These are phyloP conservation scores for Penicillium coffeae DNA, from an alignment of 495 filamentous ascomycete species.

Conservation along the genomic window DNA sequence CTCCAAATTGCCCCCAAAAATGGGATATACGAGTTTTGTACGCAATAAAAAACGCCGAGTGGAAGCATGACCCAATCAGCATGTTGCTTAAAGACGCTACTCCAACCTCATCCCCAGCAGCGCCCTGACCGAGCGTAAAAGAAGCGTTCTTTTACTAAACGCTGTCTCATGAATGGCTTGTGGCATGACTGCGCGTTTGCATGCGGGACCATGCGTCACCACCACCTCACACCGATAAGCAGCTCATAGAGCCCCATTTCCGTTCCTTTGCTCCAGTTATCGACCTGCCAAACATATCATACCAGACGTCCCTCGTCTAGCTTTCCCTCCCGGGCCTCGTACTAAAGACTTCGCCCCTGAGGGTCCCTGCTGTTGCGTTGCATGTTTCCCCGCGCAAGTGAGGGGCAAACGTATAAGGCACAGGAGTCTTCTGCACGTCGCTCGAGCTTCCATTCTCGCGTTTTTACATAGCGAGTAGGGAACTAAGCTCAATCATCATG, in stretches of 20 bases:
- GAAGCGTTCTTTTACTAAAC: too few species aligned
- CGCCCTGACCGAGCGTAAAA: too few species aligned
- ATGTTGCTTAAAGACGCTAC: not conserved
- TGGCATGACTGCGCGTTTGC: constrained; percentile 4
- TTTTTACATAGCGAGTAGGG: not conserved
- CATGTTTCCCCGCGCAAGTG: constrained; percentile 6
- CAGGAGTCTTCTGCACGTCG: constrained; percentile 4
- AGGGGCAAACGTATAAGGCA: constrained; percentile 7
- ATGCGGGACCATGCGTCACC: constrained; percentile 9
- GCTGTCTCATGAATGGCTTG: constrained; percentile 3
- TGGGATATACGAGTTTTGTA: not conserved
- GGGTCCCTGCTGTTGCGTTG: constrained; percentile 5
- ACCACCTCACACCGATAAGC: constrained; percentile 5
- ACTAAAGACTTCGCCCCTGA: not conserved
- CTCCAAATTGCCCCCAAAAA: not conserved
- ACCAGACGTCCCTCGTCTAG: too few species aligned
- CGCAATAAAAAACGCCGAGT: not conserved
- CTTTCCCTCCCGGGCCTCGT: not conserved
- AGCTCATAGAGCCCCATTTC: not conserved
- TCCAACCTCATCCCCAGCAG: not conserved
- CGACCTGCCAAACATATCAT: too few species aligned
- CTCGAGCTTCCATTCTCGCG: not conserved
- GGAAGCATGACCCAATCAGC: not conserved
- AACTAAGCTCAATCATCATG: constrained; percentile 16
- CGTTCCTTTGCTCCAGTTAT: not conserved